Evolutionary conservation across 2,329 filamentous ascomycete genomes (phyloP).

Genomic region (Periconia sp.): DNA sequence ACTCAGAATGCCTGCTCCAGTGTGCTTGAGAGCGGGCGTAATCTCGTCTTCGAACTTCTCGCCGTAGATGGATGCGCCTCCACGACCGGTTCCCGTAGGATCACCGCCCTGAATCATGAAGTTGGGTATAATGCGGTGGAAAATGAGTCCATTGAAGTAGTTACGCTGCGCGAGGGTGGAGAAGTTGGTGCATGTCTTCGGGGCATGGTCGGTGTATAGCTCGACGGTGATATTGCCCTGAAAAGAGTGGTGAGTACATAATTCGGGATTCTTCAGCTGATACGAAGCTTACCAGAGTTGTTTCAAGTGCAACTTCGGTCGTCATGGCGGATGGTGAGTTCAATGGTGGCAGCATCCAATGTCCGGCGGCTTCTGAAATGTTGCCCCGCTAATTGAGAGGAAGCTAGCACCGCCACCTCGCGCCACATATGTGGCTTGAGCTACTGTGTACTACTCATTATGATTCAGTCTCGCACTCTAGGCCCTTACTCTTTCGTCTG

Average conservation of each 20-base stretch:
- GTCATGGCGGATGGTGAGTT: constrained; percentile 24
- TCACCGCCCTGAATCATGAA: constrained; percentile 98
- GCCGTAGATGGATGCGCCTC: constrained; percentile 87
- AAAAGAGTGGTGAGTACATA: constrained; percentile 2
- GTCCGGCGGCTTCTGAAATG: neutral
- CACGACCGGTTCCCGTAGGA: constrained; percentile 88
- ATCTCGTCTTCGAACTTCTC: constrained; percentile 96
- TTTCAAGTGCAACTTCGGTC: constrained; percentile 79
- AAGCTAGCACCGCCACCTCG: constrained; percentile 9
- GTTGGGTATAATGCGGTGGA: constrained; percentile 92
- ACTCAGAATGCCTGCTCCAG: constrained; percentile 86
- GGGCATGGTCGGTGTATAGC: constrained; percentile 87
- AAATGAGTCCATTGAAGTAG: constrained; percentile 84
- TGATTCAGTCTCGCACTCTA: constrained; percentile 17
- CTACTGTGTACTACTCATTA: constrained; percentile 7
- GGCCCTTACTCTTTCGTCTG: neutral
- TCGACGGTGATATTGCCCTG: constrained; percentile 84
- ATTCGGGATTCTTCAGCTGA: neutral
- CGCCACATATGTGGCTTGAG: constrained; percentile 18
- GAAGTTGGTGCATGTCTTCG: constrained; percentile 89
- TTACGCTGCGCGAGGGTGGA: constrained; percentile 73
- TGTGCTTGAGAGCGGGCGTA: constrained; percentile 75
- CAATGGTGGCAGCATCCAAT: constrained; percentile 3
- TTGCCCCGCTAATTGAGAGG: neutral
- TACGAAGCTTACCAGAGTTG: constrained; percentile 68